phyloP scores from a whole-genome alignment of 306 rosid species.

The Pachyrhizus erosus region DNA sequence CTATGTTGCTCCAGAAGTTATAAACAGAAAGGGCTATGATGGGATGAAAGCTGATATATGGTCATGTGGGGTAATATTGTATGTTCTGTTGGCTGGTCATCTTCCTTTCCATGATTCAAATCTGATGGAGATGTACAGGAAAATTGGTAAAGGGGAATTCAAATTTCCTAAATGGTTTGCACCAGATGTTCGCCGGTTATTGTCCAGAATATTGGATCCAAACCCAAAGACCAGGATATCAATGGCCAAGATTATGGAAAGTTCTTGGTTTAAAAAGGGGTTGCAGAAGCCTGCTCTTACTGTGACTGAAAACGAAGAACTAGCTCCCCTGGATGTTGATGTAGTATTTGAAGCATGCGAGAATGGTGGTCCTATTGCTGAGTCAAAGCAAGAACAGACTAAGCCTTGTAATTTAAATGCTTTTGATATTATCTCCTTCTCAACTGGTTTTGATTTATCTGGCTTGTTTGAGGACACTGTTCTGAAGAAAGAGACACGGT shows the following conservation, averaged over 20 bases:
- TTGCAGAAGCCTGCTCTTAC: slow-evolving; percentile 45
- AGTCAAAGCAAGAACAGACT: slow-evolving; percentile 57
- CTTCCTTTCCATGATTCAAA: slow-evolving; percentile 92
- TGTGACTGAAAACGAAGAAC: slow-evolving; percentile 44
- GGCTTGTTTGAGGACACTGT: slow-evolving; percentile 77
- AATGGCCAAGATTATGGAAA: slow-evolving; percentile 68
- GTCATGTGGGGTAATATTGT: slow-evolving; percentile 97
- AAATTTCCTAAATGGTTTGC: slow-evolving; percentile 93
- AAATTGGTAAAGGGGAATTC: slow-evolving; percentile 76
- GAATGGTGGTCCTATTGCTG: slow-evolving; percentile 45
- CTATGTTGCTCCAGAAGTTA: slow-evolving; percentile 94
- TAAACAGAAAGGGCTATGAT: slow-evolving; percentile 85
- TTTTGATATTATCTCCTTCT: slow-evolving; percentile 89
- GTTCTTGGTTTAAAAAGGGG: slow-evolving; percentile 81
- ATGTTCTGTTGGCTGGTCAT: slow-evolving; percentile 87
- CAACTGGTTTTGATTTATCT: slow-evolving; percentile 90
- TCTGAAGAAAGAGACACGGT: slow-evolving; percentile 69
- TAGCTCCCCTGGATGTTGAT: slow-evolving; percentile 53
- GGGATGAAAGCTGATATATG: slow-evolving; percentile 94
- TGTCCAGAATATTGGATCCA: slow-evolving; percentile 84
- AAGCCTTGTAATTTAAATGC: slow-evolving; percentile 78
- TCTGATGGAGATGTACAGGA: slow-evolving; percentile 91
- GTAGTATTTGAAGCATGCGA: slow-evolving; percentile 55
- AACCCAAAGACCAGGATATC: slow-evolving; percentile 81
- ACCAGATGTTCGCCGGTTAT: slow-evolving; percentile 69